Percentiles rank a stretch among this genome's conserved stretches.
These are phyloP conservation scores for Aspergillus clavatus DNA, from an alignment of 2,329 filamentous ascomycete species.

Conservation along the genomic window DNA sequence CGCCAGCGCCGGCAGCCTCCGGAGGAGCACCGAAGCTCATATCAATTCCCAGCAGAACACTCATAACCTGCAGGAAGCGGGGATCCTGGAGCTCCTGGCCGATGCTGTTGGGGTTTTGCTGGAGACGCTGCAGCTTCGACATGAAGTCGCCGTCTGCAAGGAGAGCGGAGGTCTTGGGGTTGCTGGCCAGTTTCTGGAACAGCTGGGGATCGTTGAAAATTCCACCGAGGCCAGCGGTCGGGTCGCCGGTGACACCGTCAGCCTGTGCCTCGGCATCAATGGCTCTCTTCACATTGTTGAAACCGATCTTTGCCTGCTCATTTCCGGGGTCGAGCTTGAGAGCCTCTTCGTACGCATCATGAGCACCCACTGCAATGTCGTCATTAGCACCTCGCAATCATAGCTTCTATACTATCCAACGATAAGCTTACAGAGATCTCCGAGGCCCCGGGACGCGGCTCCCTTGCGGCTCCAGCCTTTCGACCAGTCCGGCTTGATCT, in stretches of 20 bases:
- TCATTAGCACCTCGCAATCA: slow-evolving; percentile 5
- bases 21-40: slow-evolving; percentile 65
- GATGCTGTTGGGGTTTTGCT: slow-evolving; percentile 73
- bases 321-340: slow-evolving; percentile 88
- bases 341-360: slow-evolving; percentile 91
- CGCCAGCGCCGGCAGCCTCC: slow-evolving; percentile 40
- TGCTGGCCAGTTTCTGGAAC: slow-evolving; percentile 81
- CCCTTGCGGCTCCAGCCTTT: slow-evolving; percentile 96
- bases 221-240: slow-evolving; percentile 70
- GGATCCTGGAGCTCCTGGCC: slow-evolving; percentile 83
- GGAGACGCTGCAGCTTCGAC: slow-evolving; percentile 76
- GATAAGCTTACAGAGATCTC: slow-evolving; percentile 62
- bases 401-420: neutral
- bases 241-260: slow-evolving; percentile 60
- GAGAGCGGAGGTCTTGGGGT: slow-evolving; percentile 83
- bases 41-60: slow-evolving; percentile 88
- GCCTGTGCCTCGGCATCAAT: slow-evolving; percentile 70
- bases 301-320: slow-evolving; percentile 83
- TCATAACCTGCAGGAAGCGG: slow-evolving; percentile 87
- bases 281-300: slow-evolving; percentile 78
- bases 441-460: slow-evolving; percentile 79
- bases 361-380: slow-evolving; percentile 59
- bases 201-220: slow-evolving; percentile 95
- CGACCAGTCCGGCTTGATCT: slow-evolving; percentile 96
- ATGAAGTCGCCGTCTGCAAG: slow-evolving; percentile 85